Conservation (phyloP, 768 basidiomycete species). For the Xerocomellus dryophilus region DNA sequence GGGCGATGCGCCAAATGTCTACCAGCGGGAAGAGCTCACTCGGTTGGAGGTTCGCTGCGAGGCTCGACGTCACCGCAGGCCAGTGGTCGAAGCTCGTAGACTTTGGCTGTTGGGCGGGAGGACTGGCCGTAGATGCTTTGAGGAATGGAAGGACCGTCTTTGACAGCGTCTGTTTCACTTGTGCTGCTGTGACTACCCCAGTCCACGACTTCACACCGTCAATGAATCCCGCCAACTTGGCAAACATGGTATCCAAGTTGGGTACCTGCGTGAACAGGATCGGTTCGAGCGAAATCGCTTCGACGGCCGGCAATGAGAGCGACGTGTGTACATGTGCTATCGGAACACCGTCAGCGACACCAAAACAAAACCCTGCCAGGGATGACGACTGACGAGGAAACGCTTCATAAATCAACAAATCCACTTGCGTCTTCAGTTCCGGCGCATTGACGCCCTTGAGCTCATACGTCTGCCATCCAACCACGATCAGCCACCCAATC, state of each 20-base stretch:
- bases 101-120: constrained; percentile 26
- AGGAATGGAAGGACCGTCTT: constrained; percentile 59
- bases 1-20: constrained; percentile 78
- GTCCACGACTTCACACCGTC: constrained; percentile 42
- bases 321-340: constrained; percentile 74
- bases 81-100: constrained; percentile 45
- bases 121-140: constrained; percentile 45
- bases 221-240: constrained; percentile 64
- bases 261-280: constrained; percentile 77
- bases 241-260: constrained; percentile 56
- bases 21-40: constrained; percentile 73
- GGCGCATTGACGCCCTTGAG: constrained; percentile 66
- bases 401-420: constrained; percentile 69
- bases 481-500: background rate
- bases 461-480: constrained; percentile 52
- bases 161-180: constrained; percentile 51
- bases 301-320: constrained; percentile 56
- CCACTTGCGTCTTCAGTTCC: constrained; percentile 71
- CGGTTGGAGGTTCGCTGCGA: constrained; percentile 46
- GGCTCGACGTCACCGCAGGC: constrained; percentile 43
- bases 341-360: background rate
- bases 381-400: constrained; percentile 65
- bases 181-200: constrained; percentile 28
- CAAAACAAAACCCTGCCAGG: background rate
- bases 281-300: constrained; percentile 63